These are phyloP conservation scores for Globisporangium solare DNA, from an alignment of 352 stramenopile species.

Conservation along the genomic window DNA sequence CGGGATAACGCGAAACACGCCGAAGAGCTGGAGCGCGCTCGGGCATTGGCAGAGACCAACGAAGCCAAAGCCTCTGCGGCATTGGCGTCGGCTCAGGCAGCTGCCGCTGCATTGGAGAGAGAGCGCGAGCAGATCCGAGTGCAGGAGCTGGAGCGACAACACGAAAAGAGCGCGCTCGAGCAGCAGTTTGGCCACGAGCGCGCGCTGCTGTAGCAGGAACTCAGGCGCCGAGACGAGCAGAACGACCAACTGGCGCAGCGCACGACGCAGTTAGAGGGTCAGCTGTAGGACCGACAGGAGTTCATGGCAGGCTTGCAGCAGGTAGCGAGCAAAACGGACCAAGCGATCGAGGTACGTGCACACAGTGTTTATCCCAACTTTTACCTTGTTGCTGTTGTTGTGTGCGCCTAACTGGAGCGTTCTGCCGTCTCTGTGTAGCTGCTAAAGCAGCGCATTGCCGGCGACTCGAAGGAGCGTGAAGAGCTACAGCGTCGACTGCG, in stretches of 20 bases:
- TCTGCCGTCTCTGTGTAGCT: constrained; percentile 18
- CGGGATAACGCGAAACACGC: background rate
- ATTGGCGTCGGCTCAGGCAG: constrained; percentile 8
- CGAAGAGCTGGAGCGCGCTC: constrained; percentile 1
- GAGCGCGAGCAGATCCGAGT: constrained; percentile 24
- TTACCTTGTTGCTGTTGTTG: no score
- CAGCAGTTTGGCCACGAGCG: constrained; percentile 21
- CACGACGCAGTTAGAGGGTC: constrained; percentile 25
- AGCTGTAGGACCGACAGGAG: constrained; percentile 27
- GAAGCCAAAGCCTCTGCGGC: constrained; percentile 16
- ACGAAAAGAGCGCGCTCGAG: constrained; percentile 22
- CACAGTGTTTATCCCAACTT: background rate
- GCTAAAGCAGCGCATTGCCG: constrained; percentile 34
- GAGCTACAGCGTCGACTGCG: constrained; percentile 46
- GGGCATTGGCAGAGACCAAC: background rate
- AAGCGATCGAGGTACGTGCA: constrained; percentile 41
- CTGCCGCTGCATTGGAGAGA: constrained; percentile 23
- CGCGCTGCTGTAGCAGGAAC: constrained; percentile 22
- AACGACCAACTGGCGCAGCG: constrained; percentile 27
- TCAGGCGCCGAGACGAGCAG: constrained; percentile 22
- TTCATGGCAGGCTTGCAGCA: constrained; percentile 28
- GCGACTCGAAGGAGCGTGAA: constrained; percentile 49
- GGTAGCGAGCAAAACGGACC: constrained; percentile 30
- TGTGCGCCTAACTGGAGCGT: no score
- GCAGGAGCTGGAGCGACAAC: constrained; percentile 21